These are phyloP conservation scores for Telfairia occidentalis DNA, from an alignment of 331 rosid species.

Conservation along the genomic window DNA sequence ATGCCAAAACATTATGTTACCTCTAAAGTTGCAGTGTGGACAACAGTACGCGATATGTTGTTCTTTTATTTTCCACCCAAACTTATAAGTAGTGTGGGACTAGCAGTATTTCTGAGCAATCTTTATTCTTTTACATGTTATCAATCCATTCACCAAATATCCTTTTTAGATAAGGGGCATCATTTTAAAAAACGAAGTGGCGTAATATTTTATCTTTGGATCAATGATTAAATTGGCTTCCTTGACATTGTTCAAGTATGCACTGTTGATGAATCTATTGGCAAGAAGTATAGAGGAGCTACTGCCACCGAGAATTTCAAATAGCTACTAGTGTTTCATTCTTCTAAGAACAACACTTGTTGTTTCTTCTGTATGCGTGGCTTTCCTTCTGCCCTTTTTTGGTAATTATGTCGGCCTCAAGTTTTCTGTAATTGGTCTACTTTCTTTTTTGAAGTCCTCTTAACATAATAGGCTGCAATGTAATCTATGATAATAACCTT, in stretches of 20 bases:
- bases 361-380: constrained; percentile 45
- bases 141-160: constrained; percentile 74
- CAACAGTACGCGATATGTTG: constrained; percentile 40
- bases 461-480: not conserved
- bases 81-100: not conserved
- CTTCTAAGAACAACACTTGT: constrained; percentile 57
- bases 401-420: constrained; percentile 34
- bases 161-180: constrained; percentile 26
- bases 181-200: constrained; percentile 8
- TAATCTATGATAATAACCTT: not conserved
- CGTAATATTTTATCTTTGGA: constrained; percentile 9
- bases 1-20: constrained; percentile 44
- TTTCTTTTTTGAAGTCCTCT: not conserved
- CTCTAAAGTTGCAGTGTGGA: constrained; percentile 65
- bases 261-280: constrained; percentile 68
- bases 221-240: constrained; percentile 18
- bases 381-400: constrained; percentile 69
- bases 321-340: constrained; percentile 43
- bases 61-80: not conserved
- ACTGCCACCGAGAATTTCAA: constrained; percentile 39
- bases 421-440: not conserved
- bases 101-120: constrained; percentile 19
- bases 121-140: constrained; percentile 39
- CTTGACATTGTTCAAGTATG: constrained; percentile 50
- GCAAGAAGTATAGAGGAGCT: constrained; percentile 76